phyloP scores from a whole-genome alignment of 176 grass and related monocot species.

The Ensete glaucum region DNA sequence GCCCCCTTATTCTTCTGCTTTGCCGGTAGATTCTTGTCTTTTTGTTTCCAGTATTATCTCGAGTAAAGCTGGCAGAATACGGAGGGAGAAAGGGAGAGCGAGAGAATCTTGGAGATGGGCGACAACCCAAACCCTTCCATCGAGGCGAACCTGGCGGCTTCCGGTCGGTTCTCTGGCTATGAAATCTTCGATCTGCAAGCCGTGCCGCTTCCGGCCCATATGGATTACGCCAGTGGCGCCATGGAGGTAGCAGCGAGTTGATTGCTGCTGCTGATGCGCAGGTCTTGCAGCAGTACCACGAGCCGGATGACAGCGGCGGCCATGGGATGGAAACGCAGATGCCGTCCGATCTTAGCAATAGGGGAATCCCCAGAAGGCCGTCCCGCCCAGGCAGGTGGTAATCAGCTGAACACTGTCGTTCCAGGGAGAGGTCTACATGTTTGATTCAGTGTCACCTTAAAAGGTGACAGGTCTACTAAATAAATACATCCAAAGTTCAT shows the following conservation, averaged over 20 bases:
- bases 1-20: no score
- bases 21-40: no score
- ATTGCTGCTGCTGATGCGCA: not conserved
- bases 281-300: not conserved
- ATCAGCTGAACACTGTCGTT: slow-evolving; percentile 57
- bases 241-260: not conserved
- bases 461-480: slow-evolving; percentile 34
- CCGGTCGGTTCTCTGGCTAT: not conserved
- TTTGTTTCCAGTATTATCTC: no score
- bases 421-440: slow-evolving; percentile 67
- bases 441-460: slow-evolving; percentile 60
- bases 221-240: no score
- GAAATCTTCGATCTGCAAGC: not conserved
- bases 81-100: not conserved
- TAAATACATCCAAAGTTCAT: not conserved
- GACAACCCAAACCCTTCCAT: not conserved
- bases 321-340: not conserved
- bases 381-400: not conserved
- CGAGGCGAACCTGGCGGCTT: not conserved
- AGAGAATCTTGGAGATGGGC: not conserved
- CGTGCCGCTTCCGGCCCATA: no score
- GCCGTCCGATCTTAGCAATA: not conserved
- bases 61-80: not conserved
- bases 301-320: not conserved
- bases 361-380: not conserved